phyloP scores from a whole-genome alignment of 139 green algal genomes.

The Prasinococcaceae sp. region DNA sequence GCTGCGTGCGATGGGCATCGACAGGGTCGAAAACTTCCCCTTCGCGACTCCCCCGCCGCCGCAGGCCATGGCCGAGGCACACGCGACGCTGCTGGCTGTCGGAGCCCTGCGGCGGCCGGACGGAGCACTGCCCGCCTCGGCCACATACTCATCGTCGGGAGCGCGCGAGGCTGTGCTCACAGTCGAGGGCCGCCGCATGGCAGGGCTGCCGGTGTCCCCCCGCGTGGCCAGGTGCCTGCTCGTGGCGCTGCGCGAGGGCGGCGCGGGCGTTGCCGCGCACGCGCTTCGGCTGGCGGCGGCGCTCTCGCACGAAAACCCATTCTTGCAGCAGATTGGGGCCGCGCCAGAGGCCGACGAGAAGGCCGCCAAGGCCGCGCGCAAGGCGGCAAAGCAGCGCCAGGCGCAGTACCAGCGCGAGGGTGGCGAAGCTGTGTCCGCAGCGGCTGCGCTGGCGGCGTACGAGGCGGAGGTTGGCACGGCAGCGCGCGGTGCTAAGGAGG shows the following conservation, averaged over 20 bases:
- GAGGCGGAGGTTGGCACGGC: constrained; percentile 22
- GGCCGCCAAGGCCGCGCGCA: background rate
- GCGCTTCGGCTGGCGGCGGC: constrained; percentile 67
- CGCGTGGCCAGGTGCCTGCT: constrained; percentile 79
- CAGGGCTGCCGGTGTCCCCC: constrained; percentile 62
- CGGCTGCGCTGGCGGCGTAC: constrained; percentile 62
- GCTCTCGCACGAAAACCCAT: constrained; percentile 65
- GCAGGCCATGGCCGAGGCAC: constrained; percentile 3
- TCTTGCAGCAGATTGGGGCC: constrained; percentile 37
- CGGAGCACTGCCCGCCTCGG: constrained; percentile 11
- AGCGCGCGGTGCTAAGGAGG: background rate
- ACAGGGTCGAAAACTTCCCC: constrained; percentile 81
- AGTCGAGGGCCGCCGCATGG: constrained; percentile 60
- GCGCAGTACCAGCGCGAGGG: constrained; percentile 33
- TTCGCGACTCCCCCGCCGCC: constrained; percentile 70
- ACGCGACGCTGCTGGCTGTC: constrained; percentile 9
- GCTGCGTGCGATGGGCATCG: constrained; percentile 82
- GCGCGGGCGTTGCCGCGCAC: constrained; percentile 33
- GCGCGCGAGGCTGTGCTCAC: too few relatives aligned
- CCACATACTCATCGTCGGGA: too few relatives aligned
- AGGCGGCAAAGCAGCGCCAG: constrained; percentile 37
- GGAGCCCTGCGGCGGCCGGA: constrained; percentile 10
- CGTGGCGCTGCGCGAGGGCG: constrained; percentile 32
- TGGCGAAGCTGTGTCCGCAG: constrained; percentile 61
- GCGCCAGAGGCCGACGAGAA: constrained; percentile 1